These are phyloP conservation scores for Myxozyma neotropica DNA, from an alignment of 805 yeast genomes.

Conservation along the genomic window DNA sequence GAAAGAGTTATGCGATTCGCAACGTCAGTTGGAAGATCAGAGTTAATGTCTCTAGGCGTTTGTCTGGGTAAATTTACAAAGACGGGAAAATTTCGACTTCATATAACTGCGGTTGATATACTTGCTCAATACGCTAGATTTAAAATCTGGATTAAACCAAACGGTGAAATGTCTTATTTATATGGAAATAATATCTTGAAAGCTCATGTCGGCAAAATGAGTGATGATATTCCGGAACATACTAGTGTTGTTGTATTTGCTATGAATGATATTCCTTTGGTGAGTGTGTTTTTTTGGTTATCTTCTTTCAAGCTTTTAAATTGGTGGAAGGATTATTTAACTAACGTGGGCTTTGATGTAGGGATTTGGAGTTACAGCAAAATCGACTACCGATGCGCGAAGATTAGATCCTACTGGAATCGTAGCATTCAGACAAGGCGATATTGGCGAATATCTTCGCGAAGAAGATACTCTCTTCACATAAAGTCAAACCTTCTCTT, in stretches of 20 bases:
- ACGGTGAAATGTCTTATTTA: constrained; percentile 98
- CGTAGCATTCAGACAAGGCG: constrained; percentile 95
- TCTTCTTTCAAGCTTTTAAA: neutral
- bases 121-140: constrained; percentile 86
- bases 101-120: constrained; percentile 84
- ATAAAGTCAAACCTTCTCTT: neutral
- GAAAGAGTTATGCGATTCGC: constrained; percentile 60
- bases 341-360: neutral
- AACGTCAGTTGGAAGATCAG: constrained; percentile 84
- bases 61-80: constrained; percentile 97
- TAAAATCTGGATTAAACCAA: constrained; percentile 93
- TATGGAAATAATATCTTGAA: constrained; percentile 96
- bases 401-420: constrained; percentile 90
- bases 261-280: constrained; percentile 83
- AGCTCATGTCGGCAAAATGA: constrained; percentile 95
- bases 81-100: constrained; percentile 94
- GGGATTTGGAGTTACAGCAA: constrained; percentile 95
- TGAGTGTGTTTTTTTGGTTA: constrained; percentile 4
- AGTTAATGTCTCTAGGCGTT: constrained; percentile 88
- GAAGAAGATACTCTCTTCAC: constrained; percentile 91
- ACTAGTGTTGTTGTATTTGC: constrained; percentile 91
- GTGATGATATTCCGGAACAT: constrained; percentile 97
- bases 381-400: constrained; percentile 85
- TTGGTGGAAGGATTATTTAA: neutral
- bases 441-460: constrained; percentile 95